These are phyloP conservation scores for Rhizoctonia solani DNA, from an alignment of 1,284 basidiomycete species.

Conservation along the genomic window DNA sequence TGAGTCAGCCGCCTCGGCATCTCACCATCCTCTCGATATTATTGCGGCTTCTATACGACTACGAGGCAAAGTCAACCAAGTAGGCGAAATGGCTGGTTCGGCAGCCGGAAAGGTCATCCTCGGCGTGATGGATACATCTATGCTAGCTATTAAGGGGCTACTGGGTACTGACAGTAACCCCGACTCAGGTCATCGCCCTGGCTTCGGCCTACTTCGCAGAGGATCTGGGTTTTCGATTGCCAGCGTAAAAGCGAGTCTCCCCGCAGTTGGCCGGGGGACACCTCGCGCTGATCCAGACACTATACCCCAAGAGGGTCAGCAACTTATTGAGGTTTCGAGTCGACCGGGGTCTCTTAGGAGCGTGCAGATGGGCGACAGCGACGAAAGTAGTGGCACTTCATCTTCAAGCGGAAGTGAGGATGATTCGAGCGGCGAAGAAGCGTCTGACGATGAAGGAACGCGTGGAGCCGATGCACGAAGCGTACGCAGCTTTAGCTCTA, in stretches of 20 bases:
- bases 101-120: constrained; percentile 79
- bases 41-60: constrained; percentile 52
- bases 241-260: constrained; percentile 69
- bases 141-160: constrained; percentile 77
- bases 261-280: constrained; percentile 46
- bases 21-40: constrained; percentile 32
- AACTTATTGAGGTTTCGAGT: constrained; percentile 60
- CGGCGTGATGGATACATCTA: constrained; percentile 82
- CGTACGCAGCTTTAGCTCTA: constrained; percentile 80
- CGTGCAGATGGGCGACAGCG: constrained; percentile 33
- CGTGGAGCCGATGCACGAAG: constrained; percentile 58
- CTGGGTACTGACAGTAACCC: constrained; percentile 41
- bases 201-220: constrained; percentile 66
- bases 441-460: constrained; percentile 48
- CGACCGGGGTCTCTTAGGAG: constrained; percentile 37
- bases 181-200: constrained; percentile 48
- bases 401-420: constrained; percentile 42
- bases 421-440: constrained; percentile 46
- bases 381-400: constrained; percentile 33
- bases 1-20: constrained; percentile 40
- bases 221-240: constrained; percentile 82
- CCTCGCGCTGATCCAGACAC: constrained; percentile 52
- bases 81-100: constrained; percentile 78
- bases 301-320: constrained; percentile 54
- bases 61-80: constrained; percentile 77